phyloP scores from a whole-genome alignment of 768 basidiomycete species.

The Boletus coccyginus region DNA sequence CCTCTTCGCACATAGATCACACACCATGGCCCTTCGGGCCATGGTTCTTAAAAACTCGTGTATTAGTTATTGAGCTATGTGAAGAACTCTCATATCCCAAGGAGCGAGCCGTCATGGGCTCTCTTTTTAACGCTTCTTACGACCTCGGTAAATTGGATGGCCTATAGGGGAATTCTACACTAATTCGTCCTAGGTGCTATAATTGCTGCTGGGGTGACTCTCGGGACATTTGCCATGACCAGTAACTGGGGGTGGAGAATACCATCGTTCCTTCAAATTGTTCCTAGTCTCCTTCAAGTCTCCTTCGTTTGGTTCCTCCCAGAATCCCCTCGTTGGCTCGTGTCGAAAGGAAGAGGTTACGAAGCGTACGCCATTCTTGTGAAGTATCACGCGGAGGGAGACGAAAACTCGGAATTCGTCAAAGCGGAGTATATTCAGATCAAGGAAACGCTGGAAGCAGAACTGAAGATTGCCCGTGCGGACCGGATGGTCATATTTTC shows the following conservation, averaged over 20 bases:
- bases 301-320: slow-evolving; percentile 56
- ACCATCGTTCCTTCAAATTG: slow-evolving; percentile 46
- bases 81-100: slow-evolving; percentile 13
- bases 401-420: slow-evolving; percentile 49
- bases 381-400: slow-evolving; percentile 61
- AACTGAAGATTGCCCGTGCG: not conserved
- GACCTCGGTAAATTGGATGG: not conserved
- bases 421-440: slow-evolving; percentile 58
- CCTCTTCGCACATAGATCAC: too few relatives aligned
- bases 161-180: too few relatives aligned
- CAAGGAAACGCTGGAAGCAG: slow-evolving; percentile 45
- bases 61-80: not conserved
- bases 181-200: not conserved
- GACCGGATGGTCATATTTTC: slow-evolving; percentile 1
- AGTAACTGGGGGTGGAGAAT: slow-evolving; percentile 19
- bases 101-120: slow-evolving; percentile 2
- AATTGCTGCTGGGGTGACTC: slow-evolving; percentile 49
- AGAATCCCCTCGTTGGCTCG: slow-evolving; percentile 64
- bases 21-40: too few relatives aligned
- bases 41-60: too few relatives aligned
- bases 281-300: slow-evolving; percentile 49
- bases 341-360: slow-evolving; percentile 51
- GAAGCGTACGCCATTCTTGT: slow-evolving; percentile 48
- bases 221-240: slow-evolving; percentile 59
- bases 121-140: not conserved